Base-by-base conservation (phyloP, 345 rosid genomes). In the Eucalyptus caleyi region DNA sequence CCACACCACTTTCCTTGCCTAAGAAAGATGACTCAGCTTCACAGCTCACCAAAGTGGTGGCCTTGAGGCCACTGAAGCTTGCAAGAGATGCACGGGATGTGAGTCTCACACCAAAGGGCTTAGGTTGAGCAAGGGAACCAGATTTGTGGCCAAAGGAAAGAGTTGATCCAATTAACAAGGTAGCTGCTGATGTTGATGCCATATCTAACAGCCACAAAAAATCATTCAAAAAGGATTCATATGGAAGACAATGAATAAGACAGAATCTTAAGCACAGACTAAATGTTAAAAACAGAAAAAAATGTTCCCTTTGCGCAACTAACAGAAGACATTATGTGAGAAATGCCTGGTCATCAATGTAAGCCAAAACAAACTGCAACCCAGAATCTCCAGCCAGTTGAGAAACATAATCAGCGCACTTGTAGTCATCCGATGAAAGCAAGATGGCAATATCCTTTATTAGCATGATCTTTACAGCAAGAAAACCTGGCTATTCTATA, bases 121-220 rank as follows among this genome's bases (percentile, higher is more conserved):
- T 95, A 16, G 98, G 86, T 37, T 91, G 94, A 15, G 94, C 91
- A 51, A 93, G 77, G 86, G 90, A 90, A 88, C 91, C 89, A 12
- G 94, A 91, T 93, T 91, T 94, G 86, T 93, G 90, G 30, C 94
- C 91, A 88, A 92, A 91, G 81, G 96, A 91, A 87, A 92, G 86
- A 88, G 95, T 88, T 32, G 97, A 94, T 87, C 95, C 95, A 88
- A 93, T 89, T 5, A 97, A 94, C 89, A 97, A 89, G 90, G 92
- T 91, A 72, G 99, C 88, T 72, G 97, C 96, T 77, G 97, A 86
- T 87, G 96, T 92, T 86, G 98, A 93, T 27, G 98, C 99, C 98
- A 97, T 97, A 90, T 89, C 65, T 47, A 47, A 90, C 87, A 91
- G 87, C 67, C 80, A 50, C n/a, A 44, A 44, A 81, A 88, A 18